Base-by-base conservation (phyloP, 176 grass and related monocot genomes). In the Neostapfia colusana region DNA sequence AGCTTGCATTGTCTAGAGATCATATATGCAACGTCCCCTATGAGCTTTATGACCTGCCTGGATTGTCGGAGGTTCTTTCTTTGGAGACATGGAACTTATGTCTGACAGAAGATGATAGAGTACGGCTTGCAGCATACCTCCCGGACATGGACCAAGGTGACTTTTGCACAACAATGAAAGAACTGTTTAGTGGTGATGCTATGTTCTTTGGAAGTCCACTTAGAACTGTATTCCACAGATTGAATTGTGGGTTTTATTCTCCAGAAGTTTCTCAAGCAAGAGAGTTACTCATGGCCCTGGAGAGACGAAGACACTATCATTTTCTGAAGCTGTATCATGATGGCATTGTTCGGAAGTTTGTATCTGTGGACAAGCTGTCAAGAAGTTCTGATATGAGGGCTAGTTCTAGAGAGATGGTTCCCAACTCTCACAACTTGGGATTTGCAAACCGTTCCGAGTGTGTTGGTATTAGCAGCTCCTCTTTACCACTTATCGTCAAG, bases 101-200 rank as follows among this genome's bases (percentile, higher is more conserved):
- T 84, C 93, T 98, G 79, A 87, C 80, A 4, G 91, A 95, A 85
- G 87, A 90, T 18, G 91, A 95, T 73, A 90, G 91, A 83, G 82
- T 92, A 60, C 40, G 8, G 50, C 65, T 98, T 21, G 82, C 89
- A 82, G 86, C 85, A 9, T 69, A 82, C 58, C 88, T 98, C 80
- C 91, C 91, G 0, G 91, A 90, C 81, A 95, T 95, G 95, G 89
- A 92, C 37, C 79, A 84, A 24, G 48, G 84, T 11, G 86, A 88
- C 70, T 94, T 90, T 25, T 69, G 36, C 44, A 26, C 39, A 42
- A 80, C 87, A 40, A 58, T 98, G 77, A 90, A 88, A 17, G 84
- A 95, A 54, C 76, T 92, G 79, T 84, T 95, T 66, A 71, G 60
- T 51, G 91, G 81, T 7, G 62, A 72, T 84, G 65, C 39, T 63